Base-by-base conservation (phyloP, 2,329 filamentous ascomycete species). In the Colletotrichum euphorbiae region DNA sequence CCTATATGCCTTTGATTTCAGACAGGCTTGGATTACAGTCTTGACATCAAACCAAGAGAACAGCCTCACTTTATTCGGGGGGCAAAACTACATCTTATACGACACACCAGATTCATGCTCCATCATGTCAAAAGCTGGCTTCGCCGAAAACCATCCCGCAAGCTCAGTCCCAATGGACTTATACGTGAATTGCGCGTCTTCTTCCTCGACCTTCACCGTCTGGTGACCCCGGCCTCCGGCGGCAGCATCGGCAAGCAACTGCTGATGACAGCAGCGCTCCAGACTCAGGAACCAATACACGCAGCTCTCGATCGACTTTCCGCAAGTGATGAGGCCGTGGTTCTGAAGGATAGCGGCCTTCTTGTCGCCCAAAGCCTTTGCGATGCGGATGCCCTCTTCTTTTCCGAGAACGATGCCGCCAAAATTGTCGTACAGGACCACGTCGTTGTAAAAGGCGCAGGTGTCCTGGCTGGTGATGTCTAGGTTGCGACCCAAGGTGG, bases 91-190 rank as follows among this genome's bases (percentile, higher is more conserved):
- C 54, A 65, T 59, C 33, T 68, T 68, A 9, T 68, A 68, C 15
- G 31, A 43, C 1, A 55, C n/a, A 3, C 67, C 67, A 4, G 63
- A 67, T 17, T 69, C 67, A 24, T 58, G 57, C 42, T 69, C 67
- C 67, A 67, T 67, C 45, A 92, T 79, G 80, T 93, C 90, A 79
- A 93, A 93, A 70, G 90, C 72, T 15, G 91, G 91, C 80, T 89
- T 90, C 6, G 89, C 91, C 72, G 85, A 89, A 75, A 93, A 94
- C 83, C 87, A 93, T 0, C 91, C 91, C 0, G 87, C 89, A 38
- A 76, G 74, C 15, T 85, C 82, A 0, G 82, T 85, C 0, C 91
- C 91, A 3, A 93, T 81, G 0, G 87, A 84, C 77, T 90, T 87
- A 73, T 87, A 89, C 0, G 91, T 93, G 73, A 86, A 91, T 15